Conservation (phyloP, 768 basidiomycete genomes). For the Collybia mongolica region DNA sequence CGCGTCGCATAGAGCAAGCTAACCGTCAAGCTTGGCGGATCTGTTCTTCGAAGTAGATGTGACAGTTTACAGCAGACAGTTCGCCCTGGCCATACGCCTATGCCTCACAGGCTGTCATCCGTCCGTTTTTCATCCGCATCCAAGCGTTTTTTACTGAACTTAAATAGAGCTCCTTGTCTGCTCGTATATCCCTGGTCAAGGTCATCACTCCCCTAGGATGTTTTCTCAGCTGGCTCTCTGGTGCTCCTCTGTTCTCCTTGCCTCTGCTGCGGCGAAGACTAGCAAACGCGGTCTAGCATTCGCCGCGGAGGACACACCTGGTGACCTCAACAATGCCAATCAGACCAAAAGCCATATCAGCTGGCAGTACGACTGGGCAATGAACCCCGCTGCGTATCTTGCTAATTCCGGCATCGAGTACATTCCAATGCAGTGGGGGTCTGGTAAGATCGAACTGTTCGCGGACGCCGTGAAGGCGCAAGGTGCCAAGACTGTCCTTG, state of each 20-base stretch:
- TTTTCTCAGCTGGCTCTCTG: conserved; percentile 19
- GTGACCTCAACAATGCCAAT: conserved; percentile 44
- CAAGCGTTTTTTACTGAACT: conserved; percentile 3
- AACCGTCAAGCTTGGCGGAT: too few relatives aligned
- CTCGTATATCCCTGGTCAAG: conserved; percentile 2
- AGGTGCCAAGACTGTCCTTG: conserved; percentile 50
- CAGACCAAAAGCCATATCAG: conserved; percentile 39
- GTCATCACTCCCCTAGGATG: conserved; percentile 14
- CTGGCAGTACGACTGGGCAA: conserved; percentile 59
- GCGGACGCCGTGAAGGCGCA: conserved; percentile 36
- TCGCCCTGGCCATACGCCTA: conserved; percentile 30
- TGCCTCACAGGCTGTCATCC: conserved; percentile 31
- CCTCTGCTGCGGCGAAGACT: conserved; percentile 29
- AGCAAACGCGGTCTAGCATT: conserved; percentile 47
- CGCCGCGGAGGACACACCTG: conserved; percentile 35
- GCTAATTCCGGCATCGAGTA: conserved; percentile 42
- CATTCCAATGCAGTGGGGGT: conserved; percentile 56
- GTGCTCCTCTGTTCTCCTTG: conserved; percentile 27
- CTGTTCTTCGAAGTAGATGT: conserved; percentile 8
- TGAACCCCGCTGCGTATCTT: conserved; percentile 39
- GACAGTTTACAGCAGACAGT: conserved; percentile 27
- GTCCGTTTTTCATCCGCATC: conserved; percentile 18
- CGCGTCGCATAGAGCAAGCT: too few relatives aligned
- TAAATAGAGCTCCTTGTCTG: conserved; percentile 11
- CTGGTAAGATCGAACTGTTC: conserved; percentile 35